Base-by-base conservation (phyloP, 495 filamentous ascomycete species). In the Talaromyces proteolyticus region DNA sequence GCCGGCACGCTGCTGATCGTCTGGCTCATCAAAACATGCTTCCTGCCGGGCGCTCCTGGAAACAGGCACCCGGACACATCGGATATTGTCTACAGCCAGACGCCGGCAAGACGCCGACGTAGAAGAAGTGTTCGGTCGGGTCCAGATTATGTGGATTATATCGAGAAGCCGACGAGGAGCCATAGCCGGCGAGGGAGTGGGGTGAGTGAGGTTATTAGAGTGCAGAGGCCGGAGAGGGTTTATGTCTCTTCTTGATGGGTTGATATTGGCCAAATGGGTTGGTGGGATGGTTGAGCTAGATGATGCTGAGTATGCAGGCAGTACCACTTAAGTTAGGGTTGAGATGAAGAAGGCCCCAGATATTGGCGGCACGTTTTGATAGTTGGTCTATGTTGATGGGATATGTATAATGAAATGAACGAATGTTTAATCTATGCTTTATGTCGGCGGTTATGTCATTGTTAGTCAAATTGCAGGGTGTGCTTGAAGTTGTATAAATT, bases 1-100 rank as follows among this genome's bases (percentile, higher is more conserved):
- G 76, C 61, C 42, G 80, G 79, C 6, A 65, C 80, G 1, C 62
- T 83, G 0, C 57, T 82, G 0, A 47, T 83, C 3, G 54, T 77
- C 20, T 82, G 79, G 79, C 65, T 82, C n/a, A 65, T 58, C 53
- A 55, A 57, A 20, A 11, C 65, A 0, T 68, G 61, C 46, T 26
- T 49, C 17, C 49, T 64, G 7, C 61, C 61, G 0, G 55, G 57
- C 0, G 59, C 59, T 2, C 58, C 58, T 42, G 52, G 47, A 22
- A 51, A 58, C 14, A 52, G 46, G 3, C 52, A 59, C 16, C 53
- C 62, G 0, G 65, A 71, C 21, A 25, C 22, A 55, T 57, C 47
- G 57, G 59, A 20, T 63, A 64, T 40, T 36, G 1, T 49, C 34
- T 8, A 50, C 45, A 34, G 41, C 46, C 24, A 53, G 51, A 14